Evolutionary conservation across 805 yeast genomes (phyloP).

Genomic region (Blastobotrys robertii): DNA sequence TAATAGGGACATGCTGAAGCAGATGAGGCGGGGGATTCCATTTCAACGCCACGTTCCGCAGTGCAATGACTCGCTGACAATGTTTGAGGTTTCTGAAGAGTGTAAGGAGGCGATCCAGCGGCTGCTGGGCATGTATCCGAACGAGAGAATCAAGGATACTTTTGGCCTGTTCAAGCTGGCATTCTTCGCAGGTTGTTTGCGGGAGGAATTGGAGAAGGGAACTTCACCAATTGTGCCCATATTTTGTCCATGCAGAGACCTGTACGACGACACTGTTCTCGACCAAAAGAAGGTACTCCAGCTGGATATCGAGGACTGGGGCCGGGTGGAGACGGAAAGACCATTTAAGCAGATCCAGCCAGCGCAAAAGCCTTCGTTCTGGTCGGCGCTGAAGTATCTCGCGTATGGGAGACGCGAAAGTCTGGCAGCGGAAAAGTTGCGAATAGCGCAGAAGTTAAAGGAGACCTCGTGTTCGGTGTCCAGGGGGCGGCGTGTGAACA

Average conservation of each 20-base stretch:
- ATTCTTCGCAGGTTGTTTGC: constrained; percentile 10
- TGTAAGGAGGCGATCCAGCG: constrained; percentile 12
- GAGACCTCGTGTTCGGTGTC: too few species aligned
- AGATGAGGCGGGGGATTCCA: constrained; percentile 4
- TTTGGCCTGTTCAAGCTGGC: constrained; percentile 7
- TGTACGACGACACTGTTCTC: not conserved
- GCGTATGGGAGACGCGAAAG: too few species aligned
- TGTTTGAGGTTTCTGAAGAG: constrained; percentile 9
- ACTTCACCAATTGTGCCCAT: not conserved
- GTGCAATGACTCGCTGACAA: constrained; percentile 1
- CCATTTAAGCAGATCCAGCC: not conserved
- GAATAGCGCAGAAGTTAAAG: not conserved
- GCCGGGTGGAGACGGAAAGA: not conserved
- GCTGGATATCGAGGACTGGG: not conserved
- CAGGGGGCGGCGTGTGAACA: too few species aligned
- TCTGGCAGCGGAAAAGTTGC: not conserved
- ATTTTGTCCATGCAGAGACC: constrained; percentile 1
- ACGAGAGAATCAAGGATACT: constrained; percentile 7
- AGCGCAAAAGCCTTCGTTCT: not conserved
- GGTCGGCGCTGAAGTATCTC: not conserved
- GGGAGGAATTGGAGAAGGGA: constrained; percentile 4
- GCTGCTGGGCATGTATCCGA: constrained; percentile 8
- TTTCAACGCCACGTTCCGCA: constrained; percentile 1
- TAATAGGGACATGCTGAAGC: constrained; percentile 6
- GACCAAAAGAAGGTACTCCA: not conserved